Conservation (phyloP, 208 protist species). For the Trypanosomatidae sp. region DNA sequence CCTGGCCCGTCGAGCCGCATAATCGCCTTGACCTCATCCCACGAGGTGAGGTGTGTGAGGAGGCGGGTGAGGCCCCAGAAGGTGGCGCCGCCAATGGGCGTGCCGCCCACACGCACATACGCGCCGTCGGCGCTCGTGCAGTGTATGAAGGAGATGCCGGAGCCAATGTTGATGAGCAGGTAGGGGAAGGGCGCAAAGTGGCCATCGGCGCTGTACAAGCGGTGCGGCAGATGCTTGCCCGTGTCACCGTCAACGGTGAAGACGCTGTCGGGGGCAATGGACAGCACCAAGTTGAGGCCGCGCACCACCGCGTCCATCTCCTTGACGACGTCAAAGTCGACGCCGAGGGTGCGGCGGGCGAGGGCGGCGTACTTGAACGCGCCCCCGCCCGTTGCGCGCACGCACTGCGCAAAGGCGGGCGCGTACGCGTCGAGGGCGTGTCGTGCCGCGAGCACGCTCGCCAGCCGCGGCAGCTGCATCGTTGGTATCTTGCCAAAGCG, state of each 20-base stretch:
- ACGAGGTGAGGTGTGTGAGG: constrained; percentile 89
- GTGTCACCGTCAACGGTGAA: constrained; percentile 69
- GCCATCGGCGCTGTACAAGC: constrained; percentile 21
- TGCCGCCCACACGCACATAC: constrained; percentile 91
- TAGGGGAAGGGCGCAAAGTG: constrained; percentile 86
- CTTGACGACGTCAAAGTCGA: constrained; percentile 68
- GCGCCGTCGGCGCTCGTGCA: constrained; percentile 66
- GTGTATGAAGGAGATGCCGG: constrained; percentile 95
- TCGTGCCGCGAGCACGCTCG: constrained; percentile 26
- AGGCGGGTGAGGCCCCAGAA: constrained; percentile 93
- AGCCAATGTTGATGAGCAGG: constrained; percentile 95
- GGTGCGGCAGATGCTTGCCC: constrained; percentile 46
- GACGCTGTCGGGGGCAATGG: constrained; percentile 50
- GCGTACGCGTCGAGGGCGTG: constrained; percentile 23
- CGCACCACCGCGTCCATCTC: constrained; percentile 86
- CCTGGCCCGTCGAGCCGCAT: constrained; percentile 87
- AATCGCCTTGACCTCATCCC: constrained; percentile 93
- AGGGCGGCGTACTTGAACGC: constrained; percentile 78
- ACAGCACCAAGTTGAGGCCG: constrained; percentile 76
- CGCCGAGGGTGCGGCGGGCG: constrained; percentile 22
- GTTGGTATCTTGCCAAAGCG: constrained; percentile 77
- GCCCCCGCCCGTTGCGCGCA: constrained; percentile 84
- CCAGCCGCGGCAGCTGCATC: constrained; percentile 59
- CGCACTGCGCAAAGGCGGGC: constrained; percentile 12
- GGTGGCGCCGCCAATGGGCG: constrained; percentile 93